Percentiles rank a stretch among this genome's conserved stretches.
These are phyloP conservation scores for Mycosarcoma maydis DNA, from an alignment of 1,284 basidiomycete species.

Conservation along the genomic window DNA sequence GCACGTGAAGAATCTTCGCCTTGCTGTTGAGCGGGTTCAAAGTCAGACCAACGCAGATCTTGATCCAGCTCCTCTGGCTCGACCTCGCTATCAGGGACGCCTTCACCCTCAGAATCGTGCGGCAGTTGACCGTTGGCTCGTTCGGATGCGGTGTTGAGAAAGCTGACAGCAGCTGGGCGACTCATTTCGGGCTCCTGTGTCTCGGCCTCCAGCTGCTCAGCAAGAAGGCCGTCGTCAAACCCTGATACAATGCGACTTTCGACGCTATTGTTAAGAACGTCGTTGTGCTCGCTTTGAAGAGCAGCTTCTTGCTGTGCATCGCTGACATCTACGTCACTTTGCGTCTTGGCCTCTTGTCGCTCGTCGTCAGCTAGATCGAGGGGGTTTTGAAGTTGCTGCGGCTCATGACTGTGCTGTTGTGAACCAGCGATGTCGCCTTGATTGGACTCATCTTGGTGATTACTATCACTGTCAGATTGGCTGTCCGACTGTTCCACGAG, in stretches of 20 bases:
- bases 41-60: conserved; percentile 36
- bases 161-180: background rate
- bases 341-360: no score
- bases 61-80: conserved; percentile 43
- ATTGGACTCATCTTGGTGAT: background rate
- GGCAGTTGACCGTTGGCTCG: background rate
- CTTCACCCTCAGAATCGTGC: conserved; percentile 15
- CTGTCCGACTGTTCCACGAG: conserved; percentile 2
- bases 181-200: background rate
- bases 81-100: conserved; percentile 32
- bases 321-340: no score
- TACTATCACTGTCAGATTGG: background rate
- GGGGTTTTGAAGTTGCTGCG: background rate
- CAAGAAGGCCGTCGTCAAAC: background rate
- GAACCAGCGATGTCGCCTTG: background rate
- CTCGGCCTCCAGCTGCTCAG: background rate
- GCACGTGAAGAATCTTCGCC: conserved; percentile 1
- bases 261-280: no score
- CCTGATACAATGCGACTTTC: background rate
- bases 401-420: background rate
- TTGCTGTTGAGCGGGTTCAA: conserved; percentile 10
- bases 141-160: background rate
- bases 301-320: no score
- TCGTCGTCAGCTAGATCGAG: background rate
- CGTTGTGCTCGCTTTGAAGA: no score